These are phyloP conservation scores for Galerina sulciceps DNA, from an alignment of 768 basidiomycete species.

Conservation along the genomic window DNA sequence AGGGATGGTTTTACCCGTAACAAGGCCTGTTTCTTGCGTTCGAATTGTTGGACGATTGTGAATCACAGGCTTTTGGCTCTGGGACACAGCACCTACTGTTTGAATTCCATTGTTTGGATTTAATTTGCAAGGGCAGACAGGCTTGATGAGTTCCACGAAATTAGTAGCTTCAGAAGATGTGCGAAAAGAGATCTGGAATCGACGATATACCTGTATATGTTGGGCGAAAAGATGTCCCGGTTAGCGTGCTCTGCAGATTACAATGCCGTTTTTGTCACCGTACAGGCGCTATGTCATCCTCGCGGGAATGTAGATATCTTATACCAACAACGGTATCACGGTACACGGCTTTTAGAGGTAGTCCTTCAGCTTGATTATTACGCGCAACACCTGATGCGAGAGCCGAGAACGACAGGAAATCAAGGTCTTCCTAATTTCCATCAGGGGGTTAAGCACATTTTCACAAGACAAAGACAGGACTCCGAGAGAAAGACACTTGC, in stretches of 20 bases:
- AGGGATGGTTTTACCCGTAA: background rate
- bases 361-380: constrained; percentile 47
- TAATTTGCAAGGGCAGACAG: constrained; percentile 77
- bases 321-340: constrained; percentile 75
- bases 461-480: background rate
- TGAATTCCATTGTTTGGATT: constrained; percentile 36
- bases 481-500: constrained; percentile 44
- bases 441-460: background rate
- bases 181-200: constrained; percentile 76
- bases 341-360: constrained; percentile 83
- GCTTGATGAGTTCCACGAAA: constrained; percentile 65
- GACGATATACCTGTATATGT: constrained; percentile 62
- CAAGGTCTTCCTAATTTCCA: constrained; percentile 70
- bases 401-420: constrained; percentile 70
- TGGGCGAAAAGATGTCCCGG: background rate
- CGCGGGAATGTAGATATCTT: constrained; percentile 66
- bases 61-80: background rate
- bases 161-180: constrained; percentile 50
- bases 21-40: background rate
- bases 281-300: constrained; percentile 16
- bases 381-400: constrained; percentile 33
- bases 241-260: background rate
- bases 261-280: background rate
- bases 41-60: background rate
- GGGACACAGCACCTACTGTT: background rate